phyloP scores from a whole-genome alignment of 2,329 filamentous ascomycete genomes.

The Tolypocladium guangdongense region DNA sequence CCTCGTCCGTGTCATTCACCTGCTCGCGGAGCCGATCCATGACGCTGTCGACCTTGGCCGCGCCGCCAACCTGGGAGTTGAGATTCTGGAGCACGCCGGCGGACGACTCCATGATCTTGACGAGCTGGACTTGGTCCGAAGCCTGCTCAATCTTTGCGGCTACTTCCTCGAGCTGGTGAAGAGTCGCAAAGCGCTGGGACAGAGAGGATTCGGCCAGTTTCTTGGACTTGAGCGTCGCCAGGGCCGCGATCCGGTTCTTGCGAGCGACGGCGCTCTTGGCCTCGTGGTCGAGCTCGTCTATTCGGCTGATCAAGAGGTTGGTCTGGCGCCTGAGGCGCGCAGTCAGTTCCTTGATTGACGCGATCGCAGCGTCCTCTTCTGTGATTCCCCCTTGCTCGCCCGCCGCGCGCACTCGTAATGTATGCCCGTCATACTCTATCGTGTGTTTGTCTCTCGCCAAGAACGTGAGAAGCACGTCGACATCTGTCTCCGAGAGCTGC shows the following conservation, averaged over 20 bases:
- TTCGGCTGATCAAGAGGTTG: slow-evolving; percentile 51
- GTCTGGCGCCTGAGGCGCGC: slow-evolving; percentile 65
- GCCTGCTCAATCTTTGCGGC: slow-evolving; percentile 79
- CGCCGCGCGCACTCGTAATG: slow-evolving; percentile 60
- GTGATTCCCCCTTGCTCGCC: slow-evolving; percentile 47
- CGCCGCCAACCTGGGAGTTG: slow-evolving; percentile 67
- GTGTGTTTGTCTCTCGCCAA: slow-evolving; percentile 54
- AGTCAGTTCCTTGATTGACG: slow-evolving; percentile 71
- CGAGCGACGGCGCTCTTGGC: slow-evolving; percentile 60
- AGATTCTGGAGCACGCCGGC: slow-evolving; percentile 60
- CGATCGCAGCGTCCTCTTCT: slow-evolving; percentile 70
- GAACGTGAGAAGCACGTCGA: slow-evolving; percentile 60
- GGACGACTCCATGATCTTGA: slow-evolving; percentile 72
- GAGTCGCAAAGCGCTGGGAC: slow-evolving; percentile 57
- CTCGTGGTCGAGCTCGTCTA: slow-evolving; percentile 50
- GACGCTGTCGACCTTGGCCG: slow-evolving; percentile 63
- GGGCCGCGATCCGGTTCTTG: slow-evolving; percentile 65
- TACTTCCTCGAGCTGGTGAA: slow-evolving; percentile 74
- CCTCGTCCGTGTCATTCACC: slow-evolving; percentile 73
- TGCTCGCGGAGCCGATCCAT: slow-evolving; percentile 67
- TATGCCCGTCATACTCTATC: slow-evolving; percentile 51
- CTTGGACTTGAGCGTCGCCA: slow-evolving; percentile 70
- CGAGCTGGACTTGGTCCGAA: slow-evolving; percentile 70
- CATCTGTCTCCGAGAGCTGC: slow-evolving; percentile 49
- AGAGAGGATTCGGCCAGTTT: slow-evolving; percentile 71